Base-by-base conservation (phyloP, 1,139 yeast genomes). In the Pichia sp. region DNA sequence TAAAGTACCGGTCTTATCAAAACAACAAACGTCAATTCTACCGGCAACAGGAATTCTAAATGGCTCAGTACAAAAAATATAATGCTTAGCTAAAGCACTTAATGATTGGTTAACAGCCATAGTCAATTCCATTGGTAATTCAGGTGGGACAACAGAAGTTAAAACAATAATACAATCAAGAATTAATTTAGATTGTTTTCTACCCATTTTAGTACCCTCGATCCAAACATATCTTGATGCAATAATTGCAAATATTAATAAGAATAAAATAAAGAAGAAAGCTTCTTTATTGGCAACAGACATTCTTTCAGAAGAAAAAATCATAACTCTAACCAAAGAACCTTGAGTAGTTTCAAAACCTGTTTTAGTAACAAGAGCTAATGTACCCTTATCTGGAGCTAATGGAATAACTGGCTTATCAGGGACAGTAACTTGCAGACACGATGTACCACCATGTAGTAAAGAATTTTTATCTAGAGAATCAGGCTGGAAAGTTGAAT, bases 181-280 rank as follows among this genome's bases (percentile, higher is more conserved):
- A 61, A 93, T 84, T 67, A 93, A 80, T 72, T 93, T 93, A 52
- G 96, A 87, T 70, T 93, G 96, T 63, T 88, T 81, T 73, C 99
- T 86, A 63, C 96, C 98, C 88, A 88, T 85, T 69, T 79, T 84
- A 42, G 96, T 86, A 71, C 99, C 99, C 72, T 93, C 96, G 55
- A 86, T 86, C 99, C 99, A 93, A 51, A 93, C 99, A 67, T 93
- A 95, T 90, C 96, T 87, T 38, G 96, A 85, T 42, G 99, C 99
- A 63, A 90, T 89, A 67, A 95, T 79, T 57, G 99, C 99, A 66
- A 93, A 93, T 39, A 87, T 75, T 62, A 95, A 79, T 67, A 93
- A 77, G 73, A 93, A 95, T 60, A 91, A 76, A 66, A 93, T 93
- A 69, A 93, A 93, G 71, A 87, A 84, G 65, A 93, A 81, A 1